These are phyloP conservation scores for Fusarium subglutinans DNA, from an alignment of 2,329 filamentous ascomycete species.

Conservation along the genomic window DNA sequence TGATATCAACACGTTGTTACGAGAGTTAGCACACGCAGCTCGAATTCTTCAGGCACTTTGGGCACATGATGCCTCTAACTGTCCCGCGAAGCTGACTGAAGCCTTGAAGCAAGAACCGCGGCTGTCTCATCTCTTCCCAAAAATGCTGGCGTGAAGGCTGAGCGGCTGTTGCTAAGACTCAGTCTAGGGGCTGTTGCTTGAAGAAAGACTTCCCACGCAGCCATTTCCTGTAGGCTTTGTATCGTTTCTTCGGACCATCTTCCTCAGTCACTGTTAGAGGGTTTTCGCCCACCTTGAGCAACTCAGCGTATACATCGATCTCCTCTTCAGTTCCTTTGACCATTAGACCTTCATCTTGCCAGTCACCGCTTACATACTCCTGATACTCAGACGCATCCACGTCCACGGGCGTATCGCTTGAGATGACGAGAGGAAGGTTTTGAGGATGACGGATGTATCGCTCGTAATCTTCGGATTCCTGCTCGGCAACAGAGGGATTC, in stretches of 20 bases:
- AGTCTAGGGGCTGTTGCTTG: slow-evolving; percentile 81
- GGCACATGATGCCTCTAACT: slow-evolving; percentile 15
- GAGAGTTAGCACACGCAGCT: slow-evolving; percentile 32
- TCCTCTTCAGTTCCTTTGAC: slow-evolving; percentile 59
- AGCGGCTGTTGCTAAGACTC: slow-evolving; percentile 30
- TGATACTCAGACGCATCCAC: slow-evolving; percentile 74
- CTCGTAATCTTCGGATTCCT: slow-evolving; percentile 86
- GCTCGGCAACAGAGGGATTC: slow-evolving; percentile 79
- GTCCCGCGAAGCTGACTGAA: slow-evolving; percentile 24
- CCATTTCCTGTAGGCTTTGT: slow-evolving; percentile 97
- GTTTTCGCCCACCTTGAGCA: slow-evolving; percentile 80
- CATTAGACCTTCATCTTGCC: slow-evolving; percentile 67
- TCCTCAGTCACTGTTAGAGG: slow-evolving; percentile 88
- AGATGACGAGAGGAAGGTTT: slow-evolving; percentile 83
- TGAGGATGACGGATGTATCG: slow-evolving; percentile 91
- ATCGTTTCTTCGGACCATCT: slow-evolving; percentile 90
- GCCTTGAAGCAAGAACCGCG: slow-evolving; percentile 40
- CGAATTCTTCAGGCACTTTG: slow-evolving; percentile 39
- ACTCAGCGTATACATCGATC: slow-evolving; percentile 73
- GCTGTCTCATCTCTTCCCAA: slow-evolving; percentile 44
- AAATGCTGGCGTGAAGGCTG: not conserved
- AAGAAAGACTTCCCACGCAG: slow-evolving; percentile 93
- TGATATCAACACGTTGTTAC: slow-evolving; percentile 8
- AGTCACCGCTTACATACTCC: slow-evolving; percentile 79
- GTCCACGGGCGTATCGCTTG: slow-evolving; percentile 70